phyloP scores from a whole-genome alignment of 2,329 filamentous ascomycete genomes.

The Fusarium cicatricum region DNA sequence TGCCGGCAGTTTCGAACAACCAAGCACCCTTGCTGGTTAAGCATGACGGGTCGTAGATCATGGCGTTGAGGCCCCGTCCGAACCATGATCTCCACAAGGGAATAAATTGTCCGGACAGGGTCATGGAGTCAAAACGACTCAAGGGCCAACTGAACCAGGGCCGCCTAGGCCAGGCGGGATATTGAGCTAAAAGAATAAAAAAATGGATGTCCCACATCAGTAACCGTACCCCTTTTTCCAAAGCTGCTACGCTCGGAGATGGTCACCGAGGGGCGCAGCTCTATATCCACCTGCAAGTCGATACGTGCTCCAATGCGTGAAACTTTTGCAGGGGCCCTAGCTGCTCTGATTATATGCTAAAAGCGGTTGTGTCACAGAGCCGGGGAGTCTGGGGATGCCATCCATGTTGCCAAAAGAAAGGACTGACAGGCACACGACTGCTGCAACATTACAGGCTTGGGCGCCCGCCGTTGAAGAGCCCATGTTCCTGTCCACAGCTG shows the following conservation, averaged over 20 bases:
- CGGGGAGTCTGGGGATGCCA: slow-evolving; percentile 27
- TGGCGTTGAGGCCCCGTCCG: slow-evolving; percentile 44
- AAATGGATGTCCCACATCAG: slow-evolving; percentile 26
- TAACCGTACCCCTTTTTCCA: slow-evolving; percentile 32
- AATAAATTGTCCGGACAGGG: slow-evolving; percentile 42
- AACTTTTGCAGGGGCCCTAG: slow-evolving; percentile 33
- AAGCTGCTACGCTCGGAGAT: slow-evolving; percentile 20
- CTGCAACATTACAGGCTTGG: slow-evolving; percentile 26
- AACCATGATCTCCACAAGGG: slow-evolving; percentile 46
- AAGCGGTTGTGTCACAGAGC: slow-evolving; percentile 34
- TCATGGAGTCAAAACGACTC: slow-evolving; percentile 25
- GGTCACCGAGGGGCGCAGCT: slow-evolving; percentile 37
- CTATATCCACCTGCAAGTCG: slow-evolving; percentile 35
- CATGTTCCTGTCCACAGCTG: slow-evolving; percentile 30
- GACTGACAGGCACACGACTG: slow-evolving; percentile 26
- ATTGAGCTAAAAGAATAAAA: slow-evolving; percentile 24
- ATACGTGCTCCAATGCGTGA: slow-evolving; percentile 35
- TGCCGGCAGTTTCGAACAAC: slow-evolving; percentile 41
- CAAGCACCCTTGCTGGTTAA: slow-evolving; percentile 37
- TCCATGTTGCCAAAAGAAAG: slow-evolving; percentile 29
- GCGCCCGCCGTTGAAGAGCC: slow-evolving; percentile 20
- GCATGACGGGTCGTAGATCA: slow-evolving; percentile 44
- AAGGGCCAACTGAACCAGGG: slow-evolving; percentile 25
- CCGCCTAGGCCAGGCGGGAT: slow-evolving; percentile 20
- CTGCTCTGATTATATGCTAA: slow-evolving; percentile 30